Base-by-base conservation (phyloP, 2,329 filamentous ascomycete species). In the Lasiodiplodia citricola region DNA sequence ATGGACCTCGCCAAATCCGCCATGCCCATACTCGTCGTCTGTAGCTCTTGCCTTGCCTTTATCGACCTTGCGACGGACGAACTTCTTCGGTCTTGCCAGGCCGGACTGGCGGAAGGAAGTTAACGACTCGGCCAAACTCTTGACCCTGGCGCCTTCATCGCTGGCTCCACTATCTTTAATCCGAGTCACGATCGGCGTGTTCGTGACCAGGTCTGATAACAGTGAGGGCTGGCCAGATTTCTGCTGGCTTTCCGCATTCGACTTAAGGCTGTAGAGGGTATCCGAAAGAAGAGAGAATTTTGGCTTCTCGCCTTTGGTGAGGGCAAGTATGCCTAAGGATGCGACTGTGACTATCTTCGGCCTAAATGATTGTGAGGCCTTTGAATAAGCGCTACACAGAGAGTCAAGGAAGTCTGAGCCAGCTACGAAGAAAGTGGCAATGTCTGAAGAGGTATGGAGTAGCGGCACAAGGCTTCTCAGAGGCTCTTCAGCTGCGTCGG, bases 331-430 rank as follows among this genome's bases (percentile, higher is more conserved):
- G 50, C 91, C 91, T 3, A 97, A 83, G 75, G 96, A 97, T 14
- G 88, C 83, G 3, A 91, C 91, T 1, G 91, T 88, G 57, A 94
- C 85, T 37, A 97, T 86, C 18, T 87, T 85, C 71, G 88, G 91
- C 69, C 90, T 87, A 54, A 94, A 85, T 21, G 76, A 72, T 25
- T 87, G 86, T 68, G 90, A 87, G 78, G 88, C 89, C 68, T 90
- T 85, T 60, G 83, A 85, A 78, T 90, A 94, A 70, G 89, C 89
- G 62, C 82, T 82, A 47, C 88, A 83, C 14, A 97, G 84, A 0
- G 91, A 88, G 77, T 97, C 95, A 23, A 97, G 80, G 73, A 96
- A 95, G 79, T 97, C 95, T 63, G 92, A 94, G 0, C 95, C 95
- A 0, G 91, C 91, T 73, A 97, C 87, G 74, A 97, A 90, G 72